Base-by-base conservation (phyloP, 2,329 filamentous ascomycete genomes). In the Pseudogymnoascus sp. region DNA sequence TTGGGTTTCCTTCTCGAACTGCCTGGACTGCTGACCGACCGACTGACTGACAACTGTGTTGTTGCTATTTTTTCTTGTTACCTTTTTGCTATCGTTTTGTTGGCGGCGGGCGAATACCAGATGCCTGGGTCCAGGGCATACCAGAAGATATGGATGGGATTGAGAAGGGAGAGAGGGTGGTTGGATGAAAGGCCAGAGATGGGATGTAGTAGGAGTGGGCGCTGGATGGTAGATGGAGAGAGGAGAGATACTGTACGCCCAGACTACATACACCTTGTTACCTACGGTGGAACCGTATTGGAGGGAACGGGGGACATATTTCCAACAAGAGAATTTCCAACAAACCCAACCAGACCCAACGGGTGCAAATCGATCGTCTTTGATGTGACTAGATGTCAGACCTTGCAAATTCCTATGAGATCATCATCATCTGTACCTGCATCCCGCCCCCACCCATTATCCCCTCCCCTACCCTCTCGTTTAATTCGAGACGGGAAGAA, bases 61-160 rank as follows among this genome's bases (percentile, higher is more conserved):
- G 39, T 18, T 18, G 18, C n/a, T 13, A 29, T 48, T 12, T 29
- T 48, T 48, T 48, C 21, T 29, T 48, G 8, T 29, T 48, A 10
- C 18, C 8, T 40, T 18, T 42, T 48, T 29, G 42, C 21, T 29
- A 21, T 15, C 6, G 3, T 29, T 29, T 27, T 25, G 7, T 21
- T 45, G 18, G 39, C 5, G 4, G 10, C 5, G 42, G 4, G 25
- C 42, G 42, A 48, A 48, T 48, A 48, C 42, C 42, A 48, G 42
- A 48, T 48, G 42, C 42, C 29, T 48, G 42, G 25, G 42, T 48
- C 42, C 42, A 48, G 42, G 42, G 42, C 42, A 48, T 48, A 48
- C 42, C 42, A 48, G 42, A 48, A 48, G 25, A 29, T 29, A 29
- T 48, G 42, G 42, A 48, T 48, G 21, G 18, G 42, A 21, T 13